These are phyloP conservation scores for Dioscorea dumetorum DNA, from an alignment of 106 monocot species.

Conservation along the genomic window DNA sequence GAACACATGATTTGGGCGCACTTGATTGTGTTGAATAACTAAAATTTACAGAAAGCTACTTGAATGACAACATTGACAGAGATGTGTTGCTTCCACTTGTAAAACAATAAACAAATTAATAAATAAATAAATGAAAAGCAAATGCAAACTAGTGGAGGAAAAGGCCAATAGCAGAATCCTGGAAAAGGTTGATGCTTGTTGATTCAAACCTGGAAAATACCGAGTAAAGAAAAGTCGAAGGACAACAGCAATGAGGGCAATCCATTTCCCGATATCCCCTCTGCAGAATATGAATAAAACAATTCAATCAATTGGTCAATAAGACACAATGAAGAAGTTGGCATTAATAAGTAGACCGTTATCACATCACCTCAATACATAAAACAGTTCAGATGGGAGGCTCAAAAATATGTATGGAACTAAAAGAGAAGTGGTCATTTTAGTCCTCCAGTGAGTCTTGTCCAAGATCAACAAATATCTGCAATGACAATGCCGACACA, in stretches of 20 bases:
- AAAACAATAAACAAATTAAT: neutral
- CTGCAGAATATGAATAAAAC: conserved; percentile 21
- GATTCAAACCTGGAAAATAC: conserved; percentile 55
- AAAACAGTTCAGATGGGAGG: conserved; percentile 23
- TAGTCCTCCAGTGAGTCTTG: neutral
- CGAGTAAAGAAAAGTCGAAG: conserved; percentile 81
- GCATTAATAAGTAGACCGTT: too few species aligned
- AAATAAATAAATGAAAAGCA: neutral
- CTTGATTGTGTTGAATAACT: neutral
- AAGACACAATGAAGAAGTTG: neutral
- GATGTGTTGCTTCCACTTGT: neutral
- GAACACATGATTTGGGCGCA: too few species aligned
- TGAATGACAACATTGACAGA: neutral
- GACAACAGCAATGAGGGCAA: conserved; percentile 75
- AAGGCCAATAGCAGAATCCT: neutral
- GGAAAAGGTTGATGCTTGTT: neutral
- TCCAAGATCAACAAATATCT: neutral
- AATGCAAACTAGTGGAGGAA: neutral
- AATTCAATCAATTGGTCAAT: neutral
- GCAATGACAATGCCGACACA: neutral
- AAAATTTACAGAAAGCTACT: neutral
- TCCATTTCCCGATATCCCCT: conserved; percentile 90
- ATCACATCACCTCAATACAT: conserved; percentile 45
- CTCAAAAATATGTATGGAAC: neutral
- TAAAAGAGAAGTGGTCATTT: neutral